Evolutionary conservation across 495 filamentous ascomycete genomes (phyloP), one percentile per base, ranked within the genome.

Genomic region (Aspergillus taichungensis): DNA sequence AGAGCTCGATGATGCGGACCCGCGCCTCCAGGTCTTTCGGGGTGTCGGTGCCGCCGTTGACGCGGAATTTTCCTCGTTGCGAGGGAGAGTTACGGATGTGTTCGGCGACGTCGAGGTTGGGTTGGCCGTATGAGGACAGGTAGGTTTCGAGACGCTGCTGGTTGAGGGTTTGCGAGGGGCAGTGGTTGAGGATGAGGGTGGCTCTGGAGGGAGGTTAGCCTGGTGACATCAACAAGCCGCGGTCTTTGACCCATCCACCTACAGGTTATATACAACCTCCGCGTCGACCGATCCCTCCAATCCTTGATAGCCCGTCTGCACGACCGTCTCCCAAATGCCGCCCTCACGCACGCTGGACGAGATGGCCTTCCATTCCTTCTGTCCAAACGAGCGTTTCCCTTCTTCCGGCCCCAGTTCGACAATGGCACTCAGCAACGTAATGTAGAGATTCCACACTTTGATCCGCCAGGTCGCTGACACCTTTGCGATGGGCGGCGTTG

Each of bases 381-480:
- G 79, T 0, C 94, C 94, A 70, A 96, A 90, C 18, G 80, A 75
- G 11, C 76, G 76, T 65, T 90, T 95, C 29, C 91, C 92, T 59
- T 95, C 88, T 53, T 95, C 87, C n/a, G 82, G 66, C 12, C 85
- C 87, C 52, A 96, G 71, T 49, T 97, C 89, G 31, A 91, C 73
- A 37, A 95, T 84, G 18, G 86, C 86, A 66, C 95, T 94, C 30
- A 97, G 74, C 18, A 97, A 78, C 0, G 88, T 94, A 40, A 97
- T 78, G 62, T 97, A 97, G 53, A 98, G 74, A 63, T 87, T 94
- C 94, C 94, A 98, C 43, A 96, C 80, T 62, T 95, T 97, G 64
- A 95, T 87, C 50, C 91, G 74, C 46, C 84, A 87, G 33, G 79
- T 82, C 42, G 80, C 74, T 38, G 84, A 85, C 44, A 84, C 85